Percentiles rank a stretch among this genome's conserved stretches.
These are phyloP conservation scores for Mucor lusitanicus DNA, from an alignment of 371 early-diverging fungal genomes.

Conservation along the genomic window DNA sequence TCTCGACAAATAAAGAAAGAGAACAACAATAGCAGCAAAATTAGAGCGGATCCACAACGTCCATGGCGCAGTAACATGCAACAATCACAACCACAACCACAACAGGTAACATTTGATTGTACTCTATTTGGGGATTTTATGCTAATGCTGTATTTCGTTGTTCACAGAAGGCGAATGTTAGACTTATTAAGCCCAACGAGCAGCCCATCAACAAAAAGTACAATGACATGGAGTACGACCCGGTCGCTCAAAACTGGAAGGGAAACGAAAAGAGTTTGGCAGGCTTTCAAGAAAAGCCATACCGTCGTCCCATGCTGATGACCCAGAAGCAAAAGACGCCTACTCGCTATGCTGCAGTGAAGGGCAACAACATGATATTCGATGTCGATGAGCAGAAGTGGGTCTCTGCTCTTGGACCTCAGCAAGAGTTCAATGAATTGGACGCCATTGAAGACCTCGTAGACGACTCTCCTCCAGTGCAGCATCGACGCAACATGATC, in stretches of 20 bases:
- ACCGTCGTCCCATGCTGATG: constrained; percentile 26
- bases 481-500: not conserved
- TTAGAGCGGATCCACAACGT: constrained; percentile 19
- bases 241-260: constrained; percentile 24
- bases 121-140: not conserved
- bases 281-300: constrained; percentile 17
- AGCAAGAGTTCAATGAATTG: constrained; percentile 16
- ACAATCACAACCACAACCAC: not conserved
- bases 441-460: constrained; percentile 24
- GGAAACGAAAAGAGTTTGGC: constrained; percentile 34
- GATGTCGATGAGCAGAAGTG: constrained; percentile 14
- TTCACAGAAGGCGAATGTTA: constrained; percentile 10
- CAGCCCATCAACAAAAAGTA: constrained; percentile 25
- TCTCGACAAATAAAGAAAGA: constrained; percentile 1
- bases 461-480: constrained; percentile 4
- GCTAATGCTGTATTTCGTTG: not conserved
- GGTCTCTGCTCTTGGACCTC: constrained; percentile 16
- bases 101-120: not conserved
- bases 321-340: constrained; percentile 7
- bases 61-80: constrained; percentile 40
- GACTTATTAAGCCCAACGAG: constrained; percentile 28
- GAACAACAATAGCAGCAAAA: not conserved
- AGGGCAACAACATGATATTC: constrained; percentile 22
- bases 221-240: constrained; percentile 40
- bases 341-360: constrained; percentile 15